phyloP scores from a whole-genome alignment of 2,329 filamentous ascomycete genomes.

The Cryoendolithus antarcticus region DNA sequence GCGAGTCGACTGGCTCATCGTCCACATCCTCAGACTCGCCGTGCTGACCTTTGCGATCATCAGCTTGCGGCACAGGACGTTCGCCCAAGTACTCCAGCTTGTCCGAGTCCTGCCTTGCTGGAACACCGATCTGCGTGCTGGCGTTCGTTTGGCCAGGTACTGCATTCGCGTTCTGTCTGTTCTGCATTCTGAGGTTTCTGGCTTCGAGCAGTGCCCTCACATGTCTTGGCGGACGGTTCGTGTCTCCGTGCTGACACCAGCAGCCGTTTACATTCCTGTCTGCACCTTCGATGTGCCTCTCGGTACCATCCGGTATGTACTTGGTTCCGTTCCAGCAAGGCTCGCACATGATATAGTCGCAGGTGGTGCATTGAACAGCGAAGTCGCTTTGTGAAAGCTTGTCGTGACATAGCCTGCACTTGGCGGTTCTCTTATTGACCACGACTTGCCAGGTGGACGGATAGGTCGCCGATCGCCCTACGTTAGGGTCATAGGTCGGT shows the following conservation, averaged over 20 bases:
- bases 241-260: conserved; percentile 7
- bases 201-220: background rate
- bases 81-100: too few relatives aligned
- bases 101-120: conserved; percentile 1
- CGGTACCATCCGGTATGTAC: conserved; percentile 6
- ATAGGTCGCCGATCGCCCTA: conserved; percentile 1
- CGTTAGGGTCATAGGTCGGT: conserved; percentile 3
- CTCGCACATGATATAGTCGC: conserved; percentile 10
- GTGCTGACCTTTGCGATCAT: too few relatives aligned
- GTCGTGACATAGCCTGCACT: conserved; percentile 12
- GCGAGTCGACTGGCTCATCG: too few relatives aligned
- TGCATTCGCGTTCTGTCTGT: background rate
- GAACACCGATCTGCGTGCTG: background rate
- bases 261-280: conserved; percentile 9
- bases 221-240: conserved; percentile 3
- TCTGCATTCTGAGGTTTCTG: conserved; percentile 1
- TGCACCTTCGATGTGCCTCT: conserved; percentile 6
- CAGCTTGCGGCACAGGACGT: too few relatives aligned
- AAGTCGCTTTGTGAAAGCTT: conserved; percentile 7
- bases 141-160: background rate
- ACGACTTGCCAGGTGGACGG: conserved; percentile 8
- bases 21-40: too few relatives aligned
- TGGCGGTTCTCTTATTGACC: conserved; percentile 11
- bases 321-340: conserved; percentile 8
- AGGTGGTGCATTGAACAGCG: conserved; percentile 9